Percentiles rank a stretch among this genome's conserved stretches.
phyloP scores from a whole-genome alignment of 2,329 filamentous ascomycete genomes.

The Neofusicoccum parvum region DNA sequence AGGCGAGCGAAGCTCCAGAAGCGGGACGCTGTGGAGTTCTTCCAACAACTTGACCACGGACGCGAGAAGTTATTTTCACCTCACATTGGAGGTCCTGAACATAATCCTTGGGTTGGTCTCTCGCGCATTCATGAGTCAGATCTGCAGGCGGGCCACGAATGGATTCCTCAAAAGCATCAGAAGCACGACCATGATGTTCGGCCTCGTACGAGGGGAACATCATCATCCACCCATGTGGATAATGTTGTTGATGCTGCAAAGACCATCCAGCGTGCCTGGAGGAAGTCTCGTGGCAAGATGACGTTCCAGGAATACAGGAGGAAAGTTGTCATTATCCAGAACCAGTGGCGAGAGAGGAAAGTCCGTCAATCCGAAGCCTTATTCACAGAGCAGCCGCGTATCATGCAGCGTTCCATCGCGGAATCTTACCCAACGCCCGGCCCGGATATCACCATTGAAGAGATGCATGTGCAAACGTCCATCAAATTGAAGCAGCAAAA shows the following conservation, averaged over 20 bases:
- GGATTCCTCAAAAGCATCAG: conserved; percentile 15
- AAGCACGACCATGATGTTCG: neutral
- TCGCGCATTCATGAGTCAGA: neutral
- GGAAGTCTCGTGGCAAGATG: conserved; percentile 31
- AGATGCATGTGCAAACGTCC: conserved; percentile 9
- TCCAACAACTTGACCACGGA: neutral
- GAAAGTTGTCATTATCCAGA: conserved; percentile 42
- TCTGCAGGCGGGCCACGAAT: neutral
- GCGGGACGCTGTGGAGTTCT: neutral
- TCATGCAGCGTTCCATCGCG: neutral
- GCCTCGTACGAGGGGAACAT: conserved; percentile 24
- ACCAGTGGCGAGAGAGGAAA: conserved; percentile 38
- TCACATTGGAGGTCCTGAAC: neutral
- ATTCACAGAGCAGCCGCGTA: neutral
- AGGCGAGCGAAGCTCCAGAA: conserved; percentile 11
- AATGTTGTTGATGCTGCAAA: conserved; percentile 34
- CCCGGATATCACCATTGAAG: neutral
- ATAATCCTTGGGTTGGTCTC: neutral
- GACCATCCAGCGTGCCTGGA: conserved; percentile 40
- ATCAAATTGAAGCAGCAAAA: conserved; percentile 15
- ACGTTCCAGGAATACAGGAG: conserved; percentile 41
- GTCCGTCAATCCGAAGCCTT: neutral
- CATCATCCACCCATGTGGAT: conserved; percentile 27
- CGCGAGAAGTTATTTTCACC: neutral
- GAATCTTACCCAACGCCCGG: neutral